Base-by-base conservation (phyloP, 805 yeast genomes). In the Tetrapisispora phaffii region DNA sequence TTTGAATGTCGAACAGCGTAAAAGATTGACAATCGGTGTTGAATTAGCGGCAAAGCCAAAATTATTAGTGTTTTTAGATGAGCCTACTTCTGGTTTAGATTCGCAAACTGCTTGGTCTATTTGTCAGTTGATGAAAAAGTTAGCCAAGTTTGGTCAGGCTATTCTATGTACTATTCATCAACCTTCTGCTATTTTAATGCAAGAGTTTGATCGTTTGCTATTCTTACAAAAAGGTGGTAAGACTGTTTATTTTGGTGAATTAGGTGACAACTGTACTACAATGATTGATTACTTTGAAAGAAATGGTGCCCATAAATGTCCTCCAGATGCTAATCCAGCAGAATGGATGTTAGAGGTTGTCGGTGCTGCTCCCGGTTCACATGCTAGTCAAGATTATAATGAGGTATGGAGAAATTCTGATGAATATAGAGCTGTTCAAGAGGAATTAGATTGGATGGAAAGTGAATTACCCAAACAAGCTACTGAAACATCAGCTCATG, bases 321-420 rank as follows among this genome's bases (percentile, higher is more conserved):
- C 89, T 19, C 66, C 70, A 7, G 70, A 71, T 35, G 87, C 85
- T 5, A 84, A 84, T 52, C 93, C 90, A 28, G 90, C 89, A 13
- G 95, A 86, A 68, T 87, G 94, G 93, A 87, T 87, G 95, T 70
- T 87, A 65, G 83, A 83, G 50, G 84, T 80, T 50, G 82, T 82
- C 55, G 88, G 89, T 56, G 88, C 88, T 44, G 87, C 88, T 31
- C 88, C 88, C 7, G 88, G 87, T 44, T 76, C 85, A 31, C 81
- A 77, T 53, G 84, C 87, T 17, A 70, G 71, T 40, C 84, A 79
- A 63, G 85, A 83, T 62, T 83, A 80, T 56, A 72, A 77, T 57
- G 81, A 83, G 57, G 86, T 82, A 41, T 85, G 96, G 96, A 65
- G 74, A 60, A 71, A 73, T 40, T 85, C 95, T 32, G 63, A 64